phyloP scores from a whole-genome alignment of 2,329 filamentous ascomycete species.

The Trichoderma oligosporum region DNA sequence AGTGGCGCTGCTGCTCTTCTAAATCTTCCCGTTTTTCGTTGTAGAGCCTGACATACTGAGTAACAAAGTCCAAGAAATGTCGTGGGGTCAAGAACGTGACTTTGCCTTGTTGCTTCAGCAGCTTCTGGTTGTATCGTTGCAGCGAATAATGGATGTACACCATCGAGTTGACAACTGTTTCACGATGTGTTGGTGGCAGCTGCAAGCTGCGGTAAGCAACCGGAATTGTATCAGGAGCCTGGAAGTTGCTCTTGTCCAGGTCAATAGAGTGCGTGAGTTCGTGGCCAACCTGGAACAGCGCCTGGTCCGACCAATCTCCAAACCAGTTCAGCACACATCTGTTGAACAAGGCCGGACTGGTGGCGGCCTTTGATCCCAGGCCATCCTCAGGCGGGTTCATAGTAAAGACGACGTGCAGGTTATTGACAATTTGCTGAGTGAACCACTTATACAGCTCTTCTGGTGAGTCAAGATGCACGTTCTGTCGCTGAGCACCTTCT shows the following conservation, averaged over 20 bases:
- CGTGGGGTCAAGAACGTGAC: conserved; percentile 90
- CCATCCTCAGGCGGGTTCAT: conserved; percentile 99
- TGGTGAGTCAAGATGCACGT: conserved; percentile 89
- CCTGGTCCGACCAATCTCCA: conserved; percentile 98
- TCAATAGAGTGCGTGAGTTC: conserved; percentile 97
- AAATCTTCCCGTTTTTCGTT: conserved; percentile 98
- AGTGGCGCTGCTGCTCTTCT: conserved; percentile 95
- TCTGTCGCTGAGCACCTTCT: conserved; percentile 94
- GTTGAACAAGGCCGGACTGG: conserved; percentile 97
- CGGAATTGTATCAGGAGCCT: conserved; percentile 84
- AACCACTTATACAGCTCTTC: conserved; percentile 99
- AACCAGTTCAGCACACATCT: conserved; percentile 99
- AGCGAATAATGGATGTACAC: conserved; percentile 97
- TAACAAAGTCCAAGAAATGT: conserved; percentile 96
- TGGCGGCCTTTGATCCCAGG: conserved; percentile 91
- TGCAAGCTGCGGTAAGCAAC: conserved; percentile 83
- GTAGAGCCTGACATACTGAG: conserved; percentile 95
- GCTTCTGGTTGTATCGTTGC: conserved; percentile 79
- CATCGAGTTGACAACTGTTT: conserved; percentile 95
- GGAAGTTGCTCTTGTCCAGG: conserved; percentile 81
- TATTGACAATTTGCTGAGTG: conserved; percentile 98
- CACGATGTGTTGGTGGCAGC: conserved; percentile 83
- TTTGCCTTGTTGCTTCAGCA: conserved; percentile 88
- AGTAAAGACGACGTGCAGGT: conserved; percentile 97
- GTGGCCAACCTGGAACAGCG: conserved; percentile 93